Conservation (phyloP, 192 early-diverging fungal species). For the Rhizoclosmatium globosum region DNA sequence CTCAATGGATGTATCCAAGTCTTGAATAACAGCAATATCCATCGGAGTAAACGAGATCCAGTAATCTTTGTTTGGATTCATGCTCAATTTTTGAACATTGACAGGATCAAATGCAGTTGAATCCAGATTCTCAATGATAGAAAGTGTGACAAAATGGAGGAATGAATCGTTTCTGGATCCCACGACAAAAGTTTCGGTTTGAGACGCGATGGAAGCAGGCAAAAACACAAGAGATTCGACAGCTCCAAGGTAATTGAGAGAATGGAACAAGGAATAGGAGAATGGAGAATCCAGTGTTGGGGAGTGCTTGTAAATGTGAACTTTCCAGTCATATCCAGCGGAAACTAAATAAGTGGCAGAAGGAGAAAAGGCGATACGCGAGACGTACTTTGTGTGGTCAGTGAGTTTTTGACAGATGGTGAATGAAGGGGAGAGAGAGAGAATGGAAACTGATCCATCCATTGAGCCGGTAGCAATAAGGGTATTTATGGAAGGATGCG, state of each 20-base stretch:
- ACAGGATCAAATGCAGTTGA: neutral
- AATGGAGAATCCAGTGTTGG: slow-evolving; percentile 16
- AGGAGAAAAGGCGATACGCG: slow-evolving; percentile 65
- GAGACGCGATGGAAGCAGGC: slow-evolving; percentile 29
- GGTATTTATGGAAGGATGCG: slow-evolving; percentile 60
- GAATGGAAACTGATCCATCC: slow-evolving; percentile 20
- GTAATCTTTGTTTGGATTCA: slow-evolving; percentile 82
- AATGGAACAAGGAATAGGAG: slow-evolving; percentile 52
- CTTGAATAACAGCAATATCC: slow-evolving; percentile 50
- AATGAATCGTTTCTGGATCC: slow-evolving; percentile 75
- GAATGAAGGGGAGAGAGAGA: neutral
- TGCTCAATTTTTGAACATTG: slow-evolving; percentile 49
- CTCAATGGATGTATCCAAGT: neutral
- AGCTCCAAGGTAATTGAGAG: slow-evolving; percentile 62
- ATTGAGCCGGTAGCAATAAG: slow-evolving; percentile 28
- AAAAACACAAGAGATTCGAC: slow-evolving; percentile 70
- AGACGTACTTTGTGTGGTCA: slow-evolving; percentile 77
- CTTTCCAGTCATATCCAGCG: slow-evolving; percentile 74
- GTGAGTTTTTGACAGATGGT: slow-evolving; percentile 61
- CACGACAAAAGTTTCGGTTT: slow-evolving; percentile 50
- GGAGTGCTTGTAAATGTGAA: slow-evolving; percentile 62
- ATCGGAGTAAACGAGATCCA: slow-evolving; percentile 87
- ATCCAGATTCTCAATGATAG: neutral
- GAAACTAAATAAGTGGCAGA: slow-evolving; percentile 67
- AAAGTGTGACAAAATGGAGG: slow-evolving; percentile 72